Evolutionary conservation across 2,329 filamentous ascomycete genomes (phyloP), one percentile per base, ranked within the genome.

Genomic region (Xenoacremonium recifei): DNA sequence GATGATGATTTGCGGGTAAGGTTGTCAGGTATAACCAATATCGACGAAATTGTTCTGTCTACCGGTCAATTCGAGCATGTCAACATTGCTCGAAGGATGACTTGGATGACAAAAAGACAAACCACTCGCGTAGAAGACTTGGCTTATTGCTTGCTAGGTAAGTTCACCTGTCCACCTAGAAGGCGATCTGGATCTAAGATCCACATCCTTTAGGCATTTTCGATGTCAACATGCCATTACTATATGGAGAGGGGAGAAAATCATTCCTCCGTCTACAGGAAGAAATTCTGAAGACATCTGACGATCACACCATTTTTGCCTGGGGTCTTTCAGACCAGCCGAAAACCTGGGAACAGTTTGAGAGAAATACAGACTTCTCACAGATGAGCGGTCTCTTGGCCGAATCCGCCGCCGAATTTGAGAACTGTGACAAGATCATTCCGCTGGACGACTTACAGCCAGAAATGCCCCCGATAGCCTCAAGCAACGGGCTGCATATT

Each of bases 91-190:
- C 23, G 23, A 9, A 27, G 13, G 23, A 27, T 27, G 23, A 9
- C 13, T 13, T 27, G 23, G 23, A 13, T 13, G 9, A 9, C 23
- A 9, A 9, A 13, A 9, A 9, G 23, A 13, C 23, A 13, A 27
- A 27, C 23, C 9, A 27, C 10, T 51, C 54, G 11, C 49, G 59
- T 27, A 51, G 62, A 65, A 35, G 62, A 65, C 35, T 42, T 54
- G 12, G 58, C 62, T 3, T 65, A 64, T 33, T 65, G 57, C 34
- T 49, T 65, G n/a, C n/a, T n/a, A n/a, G n/a, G n/a, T n/a, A n/a
- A n/a, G n/a, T n/a, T n/a, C n/a, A n/a, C n/a, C n/a, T n/a, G n/a
- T n/a, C n/a, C n/a, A n/a, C n/a, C n/a, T n/a, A n/a, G n/a, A n/a
- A n/a, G n/a, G n/a, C n/a, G n/a, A n/a, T n/a, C n/a, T n/a, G n/a